These are phyloP conservation scores for Venturia asperata DNA, from an alignment of 2,329 filamentous ascomycete genomes.

Conservation along the genomic window DNA sequence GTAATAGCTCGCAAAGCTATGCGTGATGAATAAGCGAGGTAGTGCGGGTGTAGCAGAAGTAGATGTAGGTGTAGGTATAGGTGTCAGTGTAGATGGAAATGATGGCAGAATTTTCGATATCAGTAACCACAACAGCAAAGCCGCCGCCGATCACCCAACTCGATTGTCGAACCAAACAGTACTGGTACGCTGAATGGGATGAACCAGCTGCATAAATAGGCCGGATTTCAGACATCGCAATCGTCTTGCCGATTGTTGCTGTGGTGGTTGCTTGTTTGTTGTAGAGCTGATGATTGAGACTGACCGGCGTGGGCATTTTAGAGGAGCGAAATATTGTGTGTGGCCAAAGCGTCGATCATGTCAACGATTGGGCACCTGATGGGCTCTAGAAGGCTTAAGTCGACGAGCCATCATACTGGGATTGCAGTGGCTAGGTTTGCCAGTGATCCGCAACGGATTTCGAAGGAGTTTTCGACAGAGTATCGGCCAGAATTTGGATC, in stretches of 20 bases:
- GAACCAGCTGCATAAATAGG: background rate
- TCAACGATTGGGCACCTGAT: background rate
- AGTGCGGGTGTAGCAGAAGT: background rate
- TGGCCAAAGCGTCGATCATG: background rate
- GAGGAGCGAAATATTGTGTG: background rate
- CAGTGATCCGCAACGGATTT: background rate
- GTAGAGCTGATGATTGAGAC: background rate
- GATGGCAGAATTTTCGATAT: background rate
- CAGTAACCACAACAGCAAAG: background rate
- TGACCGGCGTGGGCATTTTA: background rate
- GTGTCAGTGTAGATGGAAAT: background rate
- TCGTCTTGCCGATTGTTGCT: background rate
- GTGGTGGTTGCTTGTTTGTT: background rate
- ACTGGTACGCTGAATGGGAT: background rate
- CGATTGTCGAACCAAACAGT: slow-evolving; percentile 1
- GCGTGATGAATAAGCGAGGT: background rate
- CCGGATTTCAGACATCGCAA: background rate
- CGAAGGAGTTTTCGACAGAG: background rate
- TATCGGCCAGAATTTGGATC: background rate
- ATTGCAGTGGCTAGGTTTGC: background rate
- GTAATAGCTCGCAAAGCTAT: background rate
- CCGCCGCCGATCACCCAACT: background rate
- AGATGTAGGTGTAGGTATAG: background rate
- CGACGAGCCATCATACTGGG: background rate
- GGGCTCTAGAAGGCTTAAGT: background rate